Percentiles rank a stretch among this genome's conserved stretches.
Evolutionary conservation across 2,329 filamentous ascomycete genomes (phyloP).

Genomic region (Fusarium euwallaceae): DNA sequence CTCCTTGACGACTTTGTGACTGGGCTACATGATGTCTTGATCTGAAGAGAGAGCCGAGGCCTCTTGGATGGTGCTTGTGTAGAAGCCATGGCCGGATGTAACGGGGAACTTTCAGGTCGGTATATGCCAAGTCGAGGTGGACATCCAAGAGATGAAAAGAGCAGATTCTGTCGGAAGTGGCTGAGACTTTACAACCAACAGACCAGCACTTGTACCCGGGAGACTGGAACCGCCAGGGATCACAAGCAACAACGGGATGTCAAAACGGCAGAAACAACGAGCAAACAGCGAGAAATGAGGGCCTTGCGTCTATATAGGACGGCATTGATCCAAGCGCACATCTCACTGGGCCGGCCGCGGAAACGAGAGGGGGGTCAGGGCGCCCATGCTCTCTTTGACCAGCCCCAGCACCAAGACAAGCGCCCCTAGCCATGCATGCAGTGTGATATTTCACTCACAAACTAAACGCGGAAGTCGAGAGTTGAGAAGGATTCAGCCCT

Average conservation of each 20-base stretch:
- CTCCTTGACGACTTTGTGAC: constrained; percentile 52
- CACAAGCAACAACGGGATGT: constrained; percentile 30
- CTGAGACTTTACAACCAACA: constrained; percentile 37
- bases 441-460: constrained; percentile 44
- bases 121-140: constrained; percentile 9
- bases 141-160: constrained; percentile 11
- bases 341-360: constrained; percentile 26
- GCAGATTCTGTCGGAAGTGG: constrained; percentile 17
- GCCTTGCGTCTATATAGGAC: constrained; percentile 47
- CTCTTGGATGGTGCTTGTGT: constrained; percentile 58
- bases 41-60: constrained; percentile 70
- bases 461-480: constrained; percentile 33
- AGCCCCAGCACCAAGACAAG: constrained; percentile 38
- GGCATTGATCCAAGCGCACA: constrained; percentile 26
- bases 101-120: constrained; percentile 7
- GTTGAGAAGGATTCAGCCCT: constrained; percentile 39
- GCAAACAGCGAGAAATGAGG: constrained; percentile 42
- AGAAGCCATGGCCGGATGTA: constrained; percentile 52
- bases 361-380: constrained; percentile 18
- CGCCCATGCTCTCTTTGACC: constrained; percentile 19
- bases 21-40: constrained; percentile 59
- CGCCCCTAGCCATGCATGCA: constrained; percentile 49
- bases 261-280: constrained; percentile 35
- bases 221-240: constrained; percentile 44
- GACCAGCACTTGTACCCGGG: constrained; percentile 39